A percentile compares a stretch with the other conserved stretches of the same genome.
Evolutionary conservation across 78 protist species (phyloP).

Genomic region (Dictyostelium intermedium): DNA sequence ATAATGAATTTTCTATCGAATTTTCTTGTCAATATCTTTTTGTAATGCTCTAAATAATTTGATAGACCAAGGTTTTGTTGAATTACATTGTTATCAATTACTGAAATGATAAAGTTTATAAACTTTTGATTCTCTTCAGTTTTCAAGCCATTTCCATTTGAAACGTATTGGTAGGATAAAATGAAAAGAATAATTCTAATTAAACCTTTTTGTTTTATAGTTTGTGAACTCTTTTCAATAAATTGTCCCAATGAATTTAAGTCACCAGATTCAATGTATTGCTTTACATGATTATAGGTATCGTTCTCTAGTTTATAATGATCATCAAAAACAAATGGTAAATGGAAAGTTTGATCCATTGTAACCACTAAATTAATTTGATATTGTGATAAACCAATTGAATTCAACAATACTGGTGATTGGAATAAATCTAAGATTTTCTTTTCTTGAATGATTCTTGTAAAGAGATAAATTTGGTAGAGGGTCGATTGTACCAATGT

Average conservation of each 20-base stretch:
- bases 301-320: not conserved
- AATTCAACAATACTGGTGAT: not conserved
- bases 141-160: not conserved
- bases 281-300: not conserved
- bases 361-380: not conserved
- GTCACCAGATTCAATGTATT: not conserved
- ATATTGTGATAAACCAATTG: not conserved
- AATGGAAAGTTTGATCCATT: not conserved
- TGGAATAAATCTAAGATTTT: not conserved
- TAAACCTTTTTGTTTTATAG: constrained; percentile 10
- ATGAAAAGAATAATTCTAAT: constrained; percentile 9
- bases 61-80: not conserved
- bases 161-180: not conserved
- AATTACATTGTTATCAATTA: not conserved
- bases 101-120: not conserved
- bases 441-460: not conserved
- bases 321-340: constrained; percentile 20
- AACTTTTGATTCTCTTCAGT: not conserved
- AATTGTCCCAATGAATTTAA: not conserved
- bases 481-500: not conserved
- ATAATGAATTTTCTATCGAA: not conserved
- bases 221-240: not conserved
- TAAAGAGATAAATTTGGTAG: constrained; percentile 6
- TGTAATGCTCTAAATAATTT: not conserved
- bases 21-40: not conserved